Evolutionary conservation across 2,329 filamentous ascomycete species (phyloP), one percentile per base, ranked within the genome.

Genomic region (Beauveria sp.): DNA sequence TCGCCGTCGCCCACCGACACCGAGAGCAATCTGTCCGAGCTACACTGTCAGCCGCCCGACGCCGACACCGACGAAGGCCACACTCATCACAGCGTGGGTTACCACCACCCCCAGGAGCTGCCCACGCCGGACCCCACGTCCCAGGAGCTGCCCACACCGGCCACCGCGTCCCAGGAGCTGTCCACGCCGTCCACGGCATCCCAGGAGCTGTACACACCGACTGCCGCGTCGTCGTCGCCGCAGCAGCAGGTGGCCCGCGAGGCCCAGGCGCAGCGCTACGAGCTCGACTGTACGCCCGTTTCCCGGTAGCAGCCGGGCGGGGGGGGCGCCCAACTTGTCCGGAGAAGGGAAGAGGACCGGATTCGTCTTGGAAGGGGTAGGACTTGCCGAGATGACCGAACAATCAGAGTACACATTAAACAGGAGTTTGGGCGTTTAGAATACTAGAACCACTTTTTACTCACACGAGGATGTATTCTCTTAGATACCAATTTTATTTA

Each of bases 251-350:
- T 28, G 16, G 45, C 53, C 18, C 54, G 28, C 24, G 46, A 38
- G 20, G 5, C 18, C 24, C 24, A 26, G 34, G 12, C 20, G n/a
- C 42, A 43, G 52, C 63, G 53, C 22, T 61, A 62, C 49, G 64
- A 66, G 56, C 59, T 66, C 9, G 63, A 65, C 51, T 55, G 63
- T 16, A 61, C 40, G 34, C 53, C 59, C 18, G 60, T 51, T 2
- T 22, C 31, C 10, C 43, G 46, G 18, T 57, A 40, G 46, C n/a
- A 12, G 7, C 4, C 22, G 22, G 22, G n/a, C n/a, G n/a, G 22
- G 20, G 3, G 6, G 22, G 18, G 7, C 18, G 12, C 10, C 1
- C n/a, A 28, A 22, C 10, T 22, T 8, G 16, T 24, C n/a, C 18
- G 42, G 18, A 18, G 20, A 26, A 8, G 14, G 16, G 14, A 7